Evolutionary conservation across 2,329 filamentous ascomycete genomes (phyloP), one percentile per base, ranked within the genome.

Genomic region (Rhytidhysteron rufulum): DNA sequence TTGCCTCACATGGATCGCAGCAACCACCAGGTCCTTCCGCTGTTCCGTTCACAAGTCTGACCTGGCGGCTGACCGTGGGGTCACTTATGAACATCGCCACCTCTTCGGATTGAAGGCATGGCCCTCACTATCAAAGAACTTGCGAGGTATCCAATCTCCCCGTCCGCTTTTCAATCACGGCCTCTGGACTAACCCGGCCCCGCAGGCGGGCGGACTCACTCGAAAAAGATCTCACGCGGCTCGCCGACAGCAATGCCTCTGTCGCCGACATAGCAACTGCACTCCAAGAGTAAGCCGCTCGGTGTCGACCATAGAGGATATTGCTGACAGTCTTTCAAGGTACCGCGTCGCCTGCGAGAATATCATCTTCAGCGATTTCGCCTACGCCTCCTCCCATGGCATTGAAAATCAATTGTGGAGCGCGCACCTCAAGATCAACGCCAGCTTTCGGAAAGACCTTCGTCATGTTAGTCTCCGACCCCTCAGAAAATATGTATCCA

Each of bases 401-500:
- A 76, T 85, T 38, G 88, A 95, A 63, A 66, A 72, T 42, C 76
- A 74, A 45, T 77, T 97, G 34, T 97, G 91, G 91, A 74, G 80
- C 45, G 77, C 80, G 39, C 91, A 97, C 66, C 77, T 79, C 45
- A 77, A 79, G 52, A 82, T 95, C 62, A 94, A 93, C 61, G 76
- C 74, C 52, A 81, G 83, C 58, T 95, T 91, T 68, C 80, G 87
- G 57, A 83, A 82, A 57, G 73, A 80, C 40, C 71, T 91, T 47
- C 72, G 74, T 51, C 76, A 75, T 50, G 72, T 74, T 55, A 60
- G 61, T 63, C 50, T 54, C 37, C 49, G 5, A 6, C 17, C 16
- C 27, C 31, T 22, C 21, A 16, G 21, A 30, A 27, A 25, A 17
- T 42, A 46, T 42, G 15, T 15, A 15, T 9, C 10, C 21, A 15